phyloP scores from a whole-genome alignment of 169 alveolate species.

The Eimeria sp. region DNA sequence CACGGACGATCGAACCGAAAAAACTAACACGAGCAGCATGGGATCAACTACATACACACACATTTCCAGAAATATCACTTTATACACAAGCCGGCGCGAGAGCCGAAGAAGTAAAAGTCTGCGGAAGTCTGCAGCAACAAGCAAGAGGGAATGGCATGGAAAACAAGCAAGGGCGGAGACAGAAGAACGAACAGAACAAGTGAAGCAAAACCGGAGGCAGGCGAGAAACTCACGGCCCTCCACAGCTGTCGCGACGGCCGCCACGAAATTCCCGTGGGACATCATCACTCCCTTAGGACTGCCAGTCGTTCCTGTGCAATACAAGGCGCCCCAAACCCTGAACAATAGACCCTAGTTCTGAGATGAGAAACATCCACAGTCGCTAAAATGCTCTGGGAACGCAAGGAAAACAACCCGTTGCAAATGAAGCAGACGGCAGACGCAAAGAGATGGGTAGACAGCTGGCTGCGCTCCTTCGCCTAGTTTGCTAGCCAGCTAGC shows the following conservation, averaged over 20 bases:
- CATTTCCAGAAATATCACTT: no score
- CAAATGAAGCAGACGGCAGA: neutral
- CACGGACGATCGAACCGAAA: no score
- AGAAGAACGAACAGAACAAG: neutral
- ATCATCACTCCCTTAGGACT: conserved; percentile 98
- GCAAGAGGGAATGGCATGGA: neutral
- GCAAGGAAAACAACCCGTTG: neutral
- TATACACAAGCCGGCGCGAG: no score
- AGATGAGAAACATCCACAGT: neutral
- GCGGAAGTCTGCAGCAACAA: neutral
- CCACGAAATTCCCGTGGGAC: conserved; percentile 90
- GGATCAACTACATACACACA: no score
- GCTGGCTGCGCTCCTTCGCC: neutral
- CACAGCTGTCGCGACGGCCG: conserved; percentile 72
- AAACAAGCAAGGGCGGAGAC: neutral
- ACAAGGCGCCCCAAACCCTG: neutral
- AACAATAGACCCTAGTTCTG: neutral
- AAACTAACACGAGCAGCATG: no score
- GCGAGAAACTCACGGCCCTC: conserved; percentile 78
- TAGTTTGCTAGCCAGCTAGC: neutral
- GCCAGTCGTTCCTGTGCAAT: conserved; percentile 95
- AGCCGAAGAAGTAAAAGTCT: neutral
- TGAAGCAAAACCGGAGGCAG: neutral
- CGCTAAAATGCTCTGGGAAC: neutral
- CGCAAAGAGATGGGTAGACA: neutral